Evolutionary conservation across 2,329 filamentous ascomycete species (phyloP).

Genomic region (Trichoderma hamatum): DNA sequence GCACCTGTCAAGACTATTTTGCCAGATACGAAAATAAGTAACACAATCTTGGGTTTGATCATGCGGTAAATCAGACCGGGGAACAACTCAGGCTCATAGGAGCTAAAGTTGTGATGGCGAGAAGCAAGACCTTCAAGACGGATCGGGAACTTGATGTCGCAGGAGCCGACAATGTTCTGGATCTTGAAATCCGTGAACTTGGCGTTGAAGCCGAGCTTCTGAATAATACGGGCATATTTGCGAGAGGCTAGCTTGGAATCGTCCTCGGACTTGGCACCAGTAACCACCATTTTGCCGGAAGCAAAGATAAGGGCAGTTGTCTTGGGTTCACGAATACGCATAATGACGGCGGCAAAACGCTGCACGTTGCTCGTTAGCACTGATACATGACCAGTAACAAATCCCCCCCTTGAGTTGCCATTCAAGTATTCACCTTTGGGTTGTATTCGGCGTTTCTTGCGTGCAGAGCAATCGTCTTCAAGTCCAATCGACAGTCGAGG

Average conservation of each 20-base stretch:
- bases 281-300: slow-evolving; percentile 99
- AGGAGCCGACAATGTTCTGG: slow-evolving; percentile 98
- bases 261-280: slow-evolving; percentile 95
- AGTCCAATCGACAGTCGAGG: slow-evolving; percentile 92
- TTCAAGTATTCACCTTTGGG: slow-evolving; percentile 71
- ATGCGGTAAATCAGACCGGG: slow-evolving; percentile 99
- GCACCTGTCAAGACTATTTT: slow-evolving; percentile 98
- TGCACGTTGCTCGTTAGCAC: slow-evolving; percentile 44
- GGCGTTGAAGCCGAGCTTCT: slow-evolving; percentile 98
- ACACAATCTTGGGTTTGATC: slow-evolving; percentile 99
- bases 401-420: background rate
- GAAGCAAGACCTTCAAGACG: slow-evolving; percentile 93
- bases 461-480: slow-evolving; percentile 98
- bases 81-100: slow-evolving; percentile 97
- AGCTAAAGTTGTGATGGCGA: slow-evolving; percentile 99
- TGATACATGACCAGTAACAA: background rate
- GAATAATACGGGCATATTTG: slow-evolving; percentile 98
- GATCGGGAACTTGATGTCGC: slow-evolving; percentile 99
- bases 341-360: slow-evolving; percentile 99
- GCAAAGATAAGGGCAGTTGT: slow-evolving; percentile 98
- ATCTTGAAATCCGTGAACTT: slow-evolving; percentile 99
- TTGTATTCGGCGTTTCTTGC: slow-evolving; percentile 99
- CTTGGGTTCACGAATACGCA: slow-evolving; percentile 99
- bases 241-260: slow-evolving; percentile 95
- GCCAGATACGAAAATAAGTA: slow-evolving; percentile 95